Evolutionary conservation across 1,284 basidiomycete genomes (phyloP), one percentile per base, ranked within the genome.

Genomic region (Ceratobasidium sp.): DNA sequence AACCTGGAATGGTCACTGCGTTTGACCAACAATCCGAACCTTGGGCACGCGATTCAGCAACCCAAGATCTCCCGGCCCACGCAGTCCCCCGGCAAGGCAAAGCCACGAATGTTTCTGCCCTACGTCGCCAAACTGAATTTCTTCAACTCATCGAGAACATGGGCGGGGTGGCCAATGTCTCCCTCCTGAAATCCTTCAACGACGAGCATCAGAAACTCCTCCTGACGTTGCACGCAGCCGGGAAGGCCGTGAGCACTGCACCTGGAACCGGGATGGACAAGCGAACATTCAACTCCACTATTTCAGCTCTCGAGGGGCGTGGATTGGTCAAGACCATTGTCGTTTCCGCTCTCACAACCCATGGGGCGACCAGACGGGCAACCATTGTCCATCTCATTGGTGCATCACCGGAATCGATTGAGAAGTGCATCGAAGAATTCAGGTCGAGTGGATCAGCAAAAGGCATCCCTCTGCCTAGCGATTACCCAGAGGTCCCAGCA

Each of bases 101-200:
- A 46, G 40, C 40, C 16, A 49, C 53, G 25, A 93, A 92, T 75
- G 85, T 93, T 16, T 89, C 91, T 14, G 85, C 88, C 74, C 81
- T 90, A 30, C 87, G 91, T 11, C 86, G 92, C 30, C 90, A 92
- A 80, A 92, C 90, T 75, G 92, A 93, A 79, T 79, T 92, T 53
- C 78, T 87, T 58, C 86, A 85, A 38, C 82, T 92, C 12, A 79
- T 93, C 16, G 83, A 87, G 74, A 83, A 82, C 40, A 80, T 85
- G 72, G 87, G 88, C 6, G 91, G 91, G 0, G 86, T 92, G 40
- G 80, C 84, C 42, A 88, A 88, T 76, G 82, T 85, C 23, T 86
- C 87, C 11, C 30, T 48, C 74, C 84, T 85, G 18, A 91, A 87
- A 74, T 88, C 91, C 70, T 85, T 92, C 76, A 85, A 84, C 72